Evolutionary conservation across 306 rosid genomes (phyloP).

Genomic region (Malus sieversii): DNA sequence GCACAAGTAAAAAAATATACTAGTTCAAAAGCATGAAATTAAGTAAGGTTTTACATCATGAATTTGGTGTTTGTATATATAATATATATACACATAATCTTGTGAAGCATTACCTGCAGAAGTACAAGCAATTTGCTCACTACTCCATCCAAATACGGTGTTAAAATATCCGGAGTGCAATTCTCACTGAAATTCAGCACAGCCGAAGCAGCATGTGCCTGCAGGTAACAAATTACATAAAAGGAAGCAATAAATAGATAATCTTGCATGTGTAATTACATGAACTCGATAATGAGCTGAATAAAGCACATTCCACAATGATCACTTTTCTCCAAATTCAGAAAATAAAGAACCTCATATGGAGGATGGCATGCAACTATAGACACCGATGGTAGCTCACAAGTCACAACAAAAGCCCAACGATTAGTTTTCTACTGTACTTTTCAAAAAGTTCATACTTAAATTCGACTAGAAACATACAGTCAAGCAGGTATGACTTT

Average conservation of each 20-base stretch:
- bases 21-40: neutral
- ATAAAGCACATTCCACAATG: neutral
- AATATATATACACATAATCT: neutral
- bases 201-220: slow-evolving; percentile 86
- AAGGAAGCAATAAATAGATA: neutral
- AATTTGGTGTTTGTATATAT: neutral
- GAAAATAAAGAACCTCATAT: neutral
- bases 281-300: neutral
- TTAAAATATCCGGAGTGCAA: slow-evolving; percentile 56
- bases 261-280: neutral
- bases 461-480: neutral
- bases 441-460: neutral
- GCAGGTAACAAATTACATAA: neutral
- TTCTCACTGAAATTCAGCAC: slow-evolving; percentile 67
- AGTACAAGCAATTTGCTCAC: slow-evolving; percentile 68
- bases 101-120: slow-evolving; percentile 42
- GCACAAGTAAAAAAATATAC: neutral
- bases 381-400: neutral
- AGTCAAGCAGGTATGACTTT: neutral
- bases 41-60: neutral
- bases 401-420: neutral
- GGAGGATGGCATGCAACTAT: neutral
- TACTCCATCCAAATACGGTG: slow-evolving; percentile 63
- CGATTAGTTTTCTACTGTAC: neutral
- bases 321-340: neutral